Conservation (phyloP, 768 basidiomycete species). For the Leccinum pellstonianum region DNA sequence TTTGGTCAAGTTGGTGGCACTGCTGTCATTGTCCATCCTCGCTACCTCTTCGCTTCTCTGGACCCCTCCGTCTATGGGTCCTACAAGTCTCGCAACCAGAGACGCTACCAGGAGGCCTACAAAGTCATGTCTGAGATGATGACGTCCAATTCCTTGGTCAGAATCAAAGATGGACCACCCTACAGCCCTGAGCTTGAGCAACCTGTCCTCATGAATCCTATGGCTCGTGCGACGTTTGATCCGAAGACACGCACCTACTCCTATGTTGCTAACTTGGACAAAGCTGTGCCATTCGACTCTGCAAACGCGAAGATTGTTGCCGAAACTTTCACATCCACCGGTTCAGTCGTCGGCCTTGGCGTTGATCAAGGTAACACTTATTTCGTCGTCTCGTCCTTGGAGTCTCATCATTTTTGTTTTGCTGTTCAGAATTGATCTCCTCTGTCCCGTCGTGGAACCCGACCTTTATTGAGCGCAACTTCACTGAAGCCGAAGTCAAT, state of each 20-base stretch:
- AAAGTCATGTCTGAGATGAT: slow-evolving; percentile 96
- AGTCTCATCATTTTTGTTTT: slow-evolving; percentile 2
- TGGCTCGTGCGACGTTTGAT: slow-evolving; percentile 81
- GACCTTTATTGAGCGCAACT: slow-evolving; percentile 88
- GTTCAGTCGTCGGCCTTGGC: slow-evolving; percentile 71
- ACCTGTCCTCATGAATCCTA: slow-evolving; percentile 85
- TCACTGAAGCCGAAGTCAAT: slow-evolving; percentile 81
- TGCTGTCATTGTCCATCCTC: slow-evolving; percentile 84
- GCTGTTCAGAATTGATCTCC: slow-evolving; percentile 80
- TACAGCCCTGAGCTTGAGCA: slow-evolving; percentile 84
- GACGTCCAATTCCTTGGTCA: slow-evolving; percentile 89
- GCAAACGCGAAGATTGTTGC: slow-evolving; percentile 69
- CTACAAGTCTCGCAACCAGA: slow-evolving; percentile 70
- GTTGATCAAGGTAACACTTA: slow-evolving; percentile 76
- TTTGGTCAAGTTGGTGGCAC: slow-evolving; percentile 99
- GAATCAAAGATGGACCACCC: slow-evolving; percentile 92
- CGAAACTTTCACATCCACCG: slow-evolving; percentile 36
- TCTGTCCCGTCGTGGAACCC: slow-evolving; percentile 87
- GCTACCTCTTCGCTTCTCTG: slow-evolving; percentile 83
- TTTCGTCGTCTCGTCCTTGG: not conserved
- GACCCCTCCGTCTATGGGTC: slow-evolving; percentile 72
- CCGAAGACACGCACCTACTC: slow-evolving; percentile 84
- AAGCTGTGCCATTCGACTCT: slow-evolving; percentile 50
- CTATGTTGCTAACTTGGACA: slow-evolving; percentile 65
- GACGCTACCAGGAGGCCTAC: slow-evolving; percentile 70